Evolutionary conservation across 495 filamentous ascomycete genomes (phyloP).

Genomic region (Talaromyces trachyspermus): DNA sequence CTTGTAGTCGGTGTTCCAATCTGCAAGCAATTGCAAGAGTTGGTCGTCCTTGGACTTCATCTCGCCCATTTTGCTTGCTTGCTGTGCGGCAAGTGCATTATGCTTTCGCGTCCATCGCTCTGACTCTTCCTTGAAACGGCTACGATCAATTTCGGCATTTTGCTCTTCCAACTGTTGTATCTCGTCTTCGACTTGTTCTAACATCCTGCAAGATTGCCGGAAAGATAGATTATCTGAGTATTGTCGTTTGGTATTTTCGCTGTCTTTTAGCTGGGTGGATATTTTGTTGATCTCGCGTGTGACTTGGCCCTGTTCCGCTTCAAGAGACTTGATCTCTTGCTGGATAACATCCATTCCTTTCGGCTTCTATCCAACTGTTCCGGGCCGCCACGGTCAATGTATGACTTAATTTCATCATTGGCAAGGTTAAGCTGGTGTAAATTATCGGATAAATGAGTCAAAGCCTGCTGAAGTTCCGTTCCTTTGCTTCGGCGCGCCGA

Average conservation of each 20-base stretch:
- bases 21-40: slow-evolving; percentile 55
- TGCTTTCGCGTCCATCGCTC: slow-evolving; percentile 52
- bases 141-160: slow-evolving; percentile 74
- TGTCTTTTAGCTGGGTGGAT: slow-evolving; percentile 66
- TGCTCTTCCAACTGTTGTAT: slow-evolving; percentile 71
- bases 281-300: slow-evolving; percentile 67
- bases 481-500: slow-evolving; percentile 60
- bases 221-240: slow-evolving; percentile 84
- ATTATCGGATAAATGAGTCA: slow-evolving; percentile 61
- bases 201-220: slow-evolving; percentile 60
- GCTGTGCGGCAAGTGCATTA: slow-evolving; percentile 52
- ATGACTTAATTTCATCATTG: slow-evolving; percentile 71
- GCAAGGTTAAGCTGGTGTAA: slow-evolving; percentile 68
- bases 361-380: slow-evolving; percentile 60
- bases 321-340: slow-evolving; percentile 53
- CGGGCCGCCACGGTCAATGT: slow-evolving; percentile 68
- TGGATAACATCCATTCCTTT: slow-evolving; percentile 59
- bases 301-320: slow-evolving; percentile 59
- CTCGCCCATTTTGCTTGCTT: slow-evolving; percentile 57
- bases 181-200: slow-evolving; percentile 58
- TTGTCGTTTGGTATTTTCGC: slow-evolving; percentile 68
- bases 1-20: slow-evolving; percentile 84
- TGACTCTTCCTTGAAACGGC: slow-evolving; percentile 64
- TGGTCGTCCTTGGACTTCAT: slow-evolving; percentile 79
- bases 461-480: slow-evolving; percentile 68